Percentiles rank a stretch among this genome's conserved stretches.
phyloP scores from a whole-genome alignment of 1,284 basidiomycete species.

The Puccinia hordei region DNA sequence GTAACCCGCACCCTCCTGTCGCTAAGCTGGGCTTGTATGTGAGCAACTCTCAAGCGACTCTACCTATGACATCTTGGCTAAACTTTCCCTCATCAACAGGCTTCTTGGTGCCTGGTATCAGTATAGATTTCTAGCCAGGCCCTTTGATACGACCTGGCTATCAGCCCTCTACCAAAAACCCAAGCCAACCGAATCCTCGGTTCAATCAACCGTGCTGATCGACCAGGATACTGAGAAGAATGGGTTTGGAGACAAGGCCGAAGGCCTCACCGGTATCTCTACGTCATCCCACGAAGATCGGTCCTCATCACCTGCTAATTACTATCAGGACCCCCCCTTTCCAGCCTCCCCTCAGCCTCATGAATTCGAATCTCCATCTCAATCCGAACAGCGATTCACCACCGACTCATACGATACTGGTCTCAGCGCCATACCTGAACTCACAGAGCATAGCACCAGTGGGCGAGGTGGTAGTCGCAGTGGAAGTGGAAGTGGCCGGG shows the following conservation, averaged over 20 bases:
- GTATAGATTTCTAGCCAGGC: constrained; percentile 16
- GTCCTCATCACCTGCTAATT: background rate
- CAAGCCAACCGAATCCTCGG: background rate
- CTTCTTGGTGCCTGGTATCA: background rate
- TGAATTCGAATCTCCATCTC: constrained; percentile 23
- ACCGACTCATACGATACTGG: constrained; percentile 40
- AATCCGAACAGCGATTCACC: constrained; percentile 22
- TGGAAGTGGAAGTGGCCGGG: constrained; percentile 13
- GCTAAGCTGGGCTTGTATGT: constrained; percentile 28
- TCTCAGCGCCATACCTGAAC: constrained; percentile 41
- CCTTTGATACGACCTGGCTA: constrained; percentile 3
- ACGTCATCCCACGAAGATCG: constrained; percentile 1
- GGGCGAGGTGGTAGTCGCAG: constrained; percentile 21
- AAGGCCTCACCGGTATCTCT: background rate
- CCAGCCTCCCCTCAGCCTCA: constrained; percentile 31
- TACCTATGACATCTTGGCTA: background rate
- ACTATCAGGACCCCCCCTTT: constrained; percentile 1
- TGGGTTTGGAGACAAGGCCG: background rate
- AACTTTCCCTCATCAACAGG: background rate
- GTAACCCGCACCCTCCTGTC: constrained; percentile 21
- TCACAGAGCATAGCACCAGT: constrained; percentile 34
- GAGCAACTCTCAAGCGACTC: background rate
- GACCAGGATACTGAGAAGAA: constrained; percentile 7
- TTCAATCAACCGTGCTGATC: constrained; percentile 12
- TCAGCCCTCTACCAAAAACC: background rate